phyloP scores from a whole-genome alignment of 2,329 filamentous ascomycete genomes.

The Chaetomiaceae sp. region DNA sequence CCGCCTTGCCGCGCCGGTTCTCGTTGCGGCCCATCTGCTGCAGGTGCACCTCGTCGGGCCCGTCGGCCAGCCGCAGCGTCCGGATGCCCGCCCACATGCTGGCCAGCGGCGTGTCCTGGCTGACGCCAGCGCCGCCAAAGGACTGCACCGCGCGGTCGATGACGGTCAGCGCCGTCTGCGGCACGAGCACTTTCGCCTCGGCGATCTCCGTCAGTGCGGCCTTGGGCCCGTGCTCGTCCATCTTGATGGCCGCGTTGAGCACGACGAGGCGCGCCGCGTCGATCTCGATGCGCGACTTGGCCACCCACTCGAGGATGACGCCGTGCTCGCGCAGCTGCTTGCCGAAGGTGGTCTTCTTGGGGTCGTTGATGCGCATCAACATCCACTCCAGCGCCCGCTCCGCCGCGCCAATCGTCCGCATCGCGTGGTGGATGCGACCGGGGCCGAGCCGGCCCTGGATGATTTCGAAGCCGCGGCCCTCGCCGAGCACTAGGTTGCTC shows the following conservation, averaged over 20 bases:
- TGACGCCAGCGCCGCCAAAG: slow-evolving; percentile 84
- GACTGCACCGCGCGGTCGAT: slow-evolving; percentile 93
- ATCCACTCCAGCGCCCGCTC: slow-evolving; percentile 93
- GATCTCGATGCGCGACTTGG: slow-evolving; percentile 86
- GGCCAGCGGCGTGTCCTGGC: slow-evolving; percentile 89
- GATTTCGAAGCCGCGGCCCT: slow-evolving; percentile 94
- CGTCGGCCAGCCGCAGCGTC: slow-evolving; percentile 82
- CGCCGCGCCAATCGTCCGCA: slow-evolving; percentile 88
- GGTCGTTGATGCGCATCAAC: slow-evolving; percentile 89
- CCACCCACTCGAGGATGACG: slow-evolving; percentile 92
- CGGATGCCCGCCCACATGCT: slow-evolving; percentile 74
- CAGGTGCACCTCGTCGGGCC: slow-evolving; percentile 91
- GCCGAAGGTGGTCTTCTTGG: slow-evolving; percentile 83
- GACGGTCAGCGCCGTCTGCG: slow-evolving; percentile 72
- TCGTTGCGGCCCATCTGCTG: slow-evolving; percentile 76
- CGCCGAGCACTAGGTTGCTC: slow-evolving; percentile 80
- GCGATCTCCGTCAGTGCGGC: slow-evolving; percentile 88
- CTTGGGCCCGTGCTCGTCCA: slow-evolving; percentile 86
- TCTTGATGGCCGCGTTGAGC: slow-evolving; percentile 90
- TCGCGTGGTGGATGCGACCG: slow-evolving; percentile 94
- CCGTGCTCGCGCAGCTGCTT: slow-evolving; percentile 83
- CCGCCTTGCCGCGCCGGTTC: slow-evolving; percentile 61
- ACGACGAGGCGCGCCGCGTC: slow-evolving; percentile 85
- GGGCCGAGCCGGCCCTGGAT: slow-evolving; percentile 95
- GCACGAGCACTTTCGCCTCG: slow-evolving; percentile 88